Evolutionary conservation across 2,329 filamentous ascomycete genomes (phyloP), one percentile per base, ranked within the genome.

Genomic region (Domatiomyces catenatus): DNA sequence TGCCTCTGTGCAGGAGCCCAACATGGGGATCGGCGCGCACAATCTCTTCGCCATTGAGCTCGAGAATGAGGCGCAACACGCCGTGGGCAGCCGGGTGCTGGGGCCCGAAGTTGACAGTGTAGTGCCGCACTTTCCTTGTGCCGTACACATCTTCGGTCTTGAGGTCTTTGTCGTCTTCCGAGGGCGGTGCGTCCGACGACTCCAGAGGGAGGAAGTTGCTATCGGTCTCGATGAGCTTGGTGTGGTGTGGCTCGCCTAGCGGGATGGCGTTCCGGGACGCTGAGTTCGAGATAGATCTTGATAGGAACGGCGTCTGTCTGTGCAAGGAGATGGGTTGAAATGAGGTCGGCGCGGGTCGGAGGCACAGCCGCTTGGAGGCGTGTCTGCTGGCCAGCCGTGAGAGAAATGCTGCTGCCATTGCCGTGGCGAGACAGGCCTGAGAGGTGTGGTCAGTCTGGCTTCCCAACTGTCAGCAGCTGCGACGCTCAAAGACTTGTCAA

Each of bases 41-140:
- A 65, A 98, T 96, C 72, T 95, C 87, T 74, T 98, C 92, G 67
- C 92, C 92, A 70, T 87, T 95, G 66, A 98, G 79, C 70, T 98
- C 92, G 62, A 98, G 79, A 75, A 98, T 98, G 71, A 98, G 72
- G 50, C 92, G 87, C 71, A 98, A 73, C 80, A 98, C 92, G 64
- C 92, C 92, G 79, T 98, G 92, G 62, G 92, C 93, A 58, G 92
- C 92, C 42, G 92, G 92, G 75, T 98, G 92, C 76, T 98, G 92
- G 58, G 92, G 92, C 51, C 92, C 92, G 64, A 98, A 98, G 76
- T 98, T 98, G 75, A 98, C 90, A 5, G 92, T 98, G 74, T 98
- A 98, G 73, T 98, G 92, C 60, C 92, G 82, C 67, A 98, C 84
- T 77, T 95, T 96, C 69, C 90, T 83, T 70, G 73, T 69, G 51